Percentiles rank a stretch among this genome's conserved stretches.
Conservation (phyloP, 2,329 filamentous ascomycete species). For the Dactylellina parvicollis region DNA sequence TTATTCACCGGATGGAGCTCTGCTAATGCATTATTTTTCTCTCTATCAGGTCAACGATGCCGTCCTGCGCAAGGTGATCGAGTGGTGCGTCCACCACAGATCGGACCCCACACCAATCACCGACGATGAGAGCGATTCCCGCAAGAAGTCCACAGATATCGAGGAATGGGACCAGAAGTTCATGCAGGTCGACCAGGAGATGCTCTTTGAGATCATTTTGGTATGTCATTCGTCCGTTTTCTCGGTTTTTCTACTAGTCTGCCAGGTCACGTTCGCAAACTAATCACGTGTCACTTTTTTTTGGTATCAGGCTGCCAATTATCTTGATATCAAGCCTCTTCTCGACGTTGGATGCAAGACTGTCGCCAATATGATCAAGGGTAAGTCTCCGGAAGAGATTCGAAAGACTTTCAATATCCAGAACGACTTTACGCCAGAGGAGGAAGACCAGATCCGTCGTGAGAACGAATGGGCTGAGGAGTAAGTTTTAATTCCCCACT, state of each 20-base stretch:
- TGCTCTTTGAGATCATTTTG: slow-evolving; percentile 99
- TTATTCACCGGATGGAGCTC: too few relatives aligned
- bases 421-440: slow-evolving; percentile 98
- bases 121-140: slow-evolving; percentile 90
- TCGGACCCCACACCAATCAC: slow-evolving; percentile 81
- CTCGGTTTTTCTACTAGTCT: not conserved
- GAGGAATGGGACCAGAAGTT: slow-evolving; percentile 99
- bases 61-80: slow-evolving; percentile 93
- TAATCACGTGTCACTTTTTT: slow-evolving; percentile 38
- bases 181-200: slow-evolving; percentile 99
- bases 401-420: slow-evolving; percentile 99
- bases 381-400: slow-evolving; percentile 98
- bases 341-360: slow-evolving; percentile 99
- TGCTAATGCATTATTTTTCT: slow-evolving; percentile 3
- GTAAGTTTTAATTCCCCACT: slow-evolving; percentile 60
- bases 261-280: slow-evolving; percentile 19
- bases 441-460: slow-evolving; percentile 95
- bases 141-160: slow-evolving; percentile 98
- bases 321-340: slow-evolving; percentile 97
- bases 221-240: slow-evolving; percentile 66
- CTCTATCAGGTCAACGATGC: slow-evolving; percentile 95
- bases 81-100: slow-evolving; percentile 97
- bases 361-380: slow-evolving; percentile 99
- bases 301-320: slow-evolving; percentile 92
- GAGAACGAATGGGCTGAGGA: slow-evolving; percentile 95